Evolutionary conservation across 2,329 filamentous ascomycete genomes (phyloP).

Genomic region (Hypoxylon sp.): DNA sequence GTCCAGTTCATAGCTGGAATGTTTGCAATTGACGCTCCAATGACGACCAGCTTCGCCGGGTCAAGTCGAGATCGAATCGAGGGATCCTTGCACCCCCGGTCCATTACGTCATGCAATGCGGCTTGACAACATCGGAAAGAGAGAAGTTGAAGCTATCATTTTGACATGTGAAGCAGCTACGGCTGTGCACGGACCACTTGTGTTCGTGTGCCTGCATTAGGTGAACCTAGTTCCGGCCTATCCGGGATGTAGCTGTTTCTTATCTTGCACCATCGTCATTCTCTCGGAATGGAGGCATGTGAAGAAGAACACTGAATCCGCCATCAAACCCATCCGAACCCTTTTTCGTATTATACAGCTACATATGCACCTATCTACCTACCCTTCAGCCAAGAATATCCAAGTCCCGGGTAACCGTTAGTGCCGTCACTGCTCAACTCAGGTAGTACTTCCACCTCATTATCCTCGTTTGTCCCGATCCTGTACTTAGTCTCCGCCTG

Average conservation of each 20-base stretch:
- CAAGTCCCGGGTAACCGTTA: constrained; percentile 18
- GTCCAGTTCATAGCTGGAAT: not conserved
- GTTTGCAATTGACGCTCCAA: constrained; percentile 18
- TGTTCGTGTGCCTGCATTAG: constrained; percentile 26
- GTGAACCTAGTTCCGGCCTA: not conserved
- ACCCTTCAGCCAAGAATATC: constrained; percentile 21
- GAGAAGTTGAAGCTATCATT: not conserved
- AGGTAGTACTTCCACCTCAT: constrained; percentile 38
- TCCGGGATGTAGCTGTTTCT: too few relatives aligned
- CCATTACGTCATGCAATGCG: constrained; percentile 36
- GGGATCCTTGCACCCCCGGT: constrained; percentile 16
- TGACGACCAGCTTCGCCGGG: constrained; percentile 18
- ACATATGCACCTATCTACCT: not conserved
- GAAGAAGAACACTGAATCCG: not conserved
- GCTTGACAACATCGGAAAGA: constrained; percentile 8
- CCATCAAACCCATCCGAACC: not conserved
- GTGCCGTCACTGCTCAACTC: constrained; percentile 6
- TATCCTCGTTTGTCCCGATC: constrained; percentile 40
- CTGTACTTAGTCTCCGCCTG: constrained; percentile 45
- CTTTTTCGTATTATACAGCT: constrained; percentile 11
- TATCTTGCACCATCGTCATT: not conserved
- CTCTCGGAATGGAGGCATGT: not conserved
- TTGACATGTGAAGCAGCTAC: constrained; percentile 33
- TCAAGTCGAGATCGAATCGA: constrained; percentile 13
- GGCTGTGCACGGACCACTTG: constrained; percentile 16